phyloP scores from a whole-genome alignment of 352 stramenopile genomes.

The Phytopythium aichiense region DNA sequence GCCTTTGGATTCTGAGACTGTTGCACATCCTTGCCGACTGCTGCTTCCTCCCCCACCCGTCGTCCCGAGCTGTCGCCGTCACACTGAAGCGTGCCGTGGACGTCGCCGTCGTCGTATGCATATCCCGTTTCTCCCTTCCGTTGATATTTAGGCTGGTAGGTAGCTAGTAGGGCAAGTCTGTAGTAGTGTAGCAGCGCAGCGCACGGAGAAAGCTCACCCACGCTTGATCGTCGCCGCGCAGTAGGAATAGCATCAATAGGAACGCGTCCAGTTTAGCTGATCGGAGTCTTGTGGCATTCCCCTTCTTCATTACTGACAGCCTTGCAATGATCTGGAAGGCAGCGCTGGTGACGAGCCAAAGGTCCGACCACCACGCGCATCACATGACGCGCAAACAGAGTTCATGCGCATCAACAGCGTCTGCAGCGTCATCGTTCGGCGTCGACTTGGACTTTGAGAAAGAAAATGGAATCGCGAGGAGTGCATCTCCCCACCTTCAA shows the following conservation, averaged over 20 bases:
- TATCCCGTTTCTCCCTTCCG: neutral
- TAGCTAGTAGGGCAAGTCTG: neutral
- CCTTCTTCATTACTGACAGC: neutral
- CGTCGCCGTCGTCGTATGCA: neutral
- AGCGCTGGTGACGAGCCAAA: neutral
- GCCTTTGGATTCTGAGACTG: conserved; percentile 73
- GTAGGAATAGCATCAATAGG: conserved; percentile 1
- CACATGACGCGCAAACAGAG: neutral
- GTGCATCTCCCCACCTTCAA: conserved; percentile 1
- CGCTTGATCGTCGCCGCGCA: neutral
- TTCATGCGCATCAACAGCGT: neutral
- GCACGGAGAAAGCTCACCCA: neutral
- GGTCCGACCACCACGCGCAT: neutral
- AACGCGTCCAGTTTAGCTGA: neutral
- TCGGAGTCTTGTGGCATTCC: neutral
- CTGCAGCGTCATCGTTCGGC: neutral
- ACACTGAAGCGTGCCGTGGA: neutral
- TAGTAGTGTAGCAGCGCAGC: neutral
- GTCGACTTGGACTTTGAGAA: no score
- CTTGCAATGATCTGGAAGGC: neutral
- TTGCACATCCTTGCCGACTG: neutral
- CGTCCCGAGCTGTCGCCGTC: neutral
- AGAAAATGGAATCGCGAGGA: neutral
- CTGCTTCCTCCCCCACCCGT: neutral
- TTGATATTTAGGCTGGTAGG: conserved; percentile 6